Base-by-base conservation (phyloP, 2,329 filamentous ascomycete species). In the Hypoxylon sp. region DNA sequence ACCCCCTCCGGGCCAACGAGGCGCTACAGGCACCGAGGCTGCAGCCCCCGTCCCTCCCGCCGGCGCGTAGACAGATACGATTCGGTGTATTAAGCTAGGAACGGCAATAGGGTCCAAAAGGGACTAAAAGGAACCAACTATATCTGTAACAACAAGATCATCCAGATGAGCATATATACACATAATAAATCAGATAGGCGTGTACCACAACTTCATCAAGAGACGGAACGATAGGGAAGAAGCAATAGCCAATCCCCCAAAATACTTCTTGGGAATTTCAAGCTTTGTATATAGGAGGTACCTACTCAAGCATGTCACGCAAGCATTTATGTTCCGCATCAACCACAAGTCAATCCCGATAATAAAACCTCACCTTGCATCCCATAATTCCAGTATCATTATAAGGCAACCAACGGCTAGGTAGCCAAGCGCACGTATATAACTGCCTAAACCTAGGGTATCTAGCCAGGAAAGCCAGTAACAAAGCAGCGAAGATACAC, bases 1-100 rank as follows among this genome's bases (percentile, higher is more conserved):
- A 2, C 82, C 81, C 8, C 69, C 74, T 57, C 75, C 69, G 34
- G 74, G 72, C 46, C 75, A 71, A n/a, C 60, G 61, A 23, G 61
- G 53, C 11, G 61, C 73, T 41, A 78, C 80, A 30, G 73, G 75
- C 47, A 80, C 80, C 50, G 77, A 71, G 14, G 70, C 76, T 34
- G 70, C 75, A 14, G 71, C 75, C 25, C 76, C 78, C 8, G 74
- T 56, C 2, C 63, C 69, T 19, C 43, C 43, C 5, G 60, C 57
- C 30, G 59, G n/a, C 25, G 57, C 66, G 39, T 62, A 61, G 39
- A 32, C 25, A 34, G 12, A 9, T 43, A 5, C 9, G 3, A 21
- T 14, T 34, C 19, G 11, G 5, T 9, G 6, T 16, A 47, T 5
- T 6, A 16, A 16, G 45, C 12, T 9, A 29, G 25, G 25, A 30